phyloP scores from a whole-genome alignment of 164 flowering plant genomes.

The Amborella trichopoda region DNA sequence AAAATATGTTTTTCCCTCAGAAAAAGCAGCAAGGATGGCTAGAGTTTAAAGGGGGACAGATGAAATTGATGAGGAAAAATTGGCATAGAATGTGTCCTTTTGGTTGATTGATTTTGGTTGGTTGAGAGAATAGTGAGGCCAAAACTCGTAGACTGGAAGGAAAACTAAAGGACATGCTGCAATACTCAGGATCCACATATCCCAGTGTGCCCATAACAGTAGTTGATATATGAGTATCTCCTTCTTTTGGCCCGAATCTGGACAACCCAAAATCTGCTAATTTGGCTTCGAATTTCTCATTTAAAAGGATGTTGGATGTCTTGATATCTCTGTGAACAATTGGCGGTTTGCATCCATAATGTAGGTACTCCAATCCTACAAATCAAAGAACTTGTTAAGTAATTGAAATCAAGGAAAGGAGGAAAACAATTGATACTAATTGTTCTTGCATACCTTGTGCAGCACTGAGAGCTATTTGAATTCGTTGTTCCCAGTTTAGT shows the following conservation, averaged over 20 bases:
- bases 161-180: too few relatives aligned
- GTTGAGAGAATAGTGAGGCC: too few relatives aligned
- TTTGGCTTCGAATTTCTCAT: not conserved
- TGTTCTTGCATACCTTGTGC: not conserved
- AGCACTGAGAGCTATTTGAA: not conserved
- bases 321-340: not conserved
- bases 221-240: not conserved
- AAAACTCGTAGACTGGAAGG: too few relatives aligned
- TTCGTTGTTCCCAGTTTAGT: not conserved
- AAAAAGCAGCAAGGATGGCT: too few relatives aligned
- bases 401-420: not conserved
- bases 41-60: too few relatives aligned
- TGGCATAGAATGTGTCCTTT: too few relatives aligned
- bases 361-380: constrained; percentile 3
- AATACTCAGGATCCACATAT: constrained; percentile 6
- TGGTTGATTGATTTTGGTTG: too few relatives aligned
- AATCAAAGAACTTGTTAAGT: not conserved
- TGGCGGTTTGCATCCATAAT: too few relatives aligned
- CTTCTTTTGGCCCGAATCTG: not conserved
- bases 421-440: not conserved
- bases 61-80: too few relatives aligned
- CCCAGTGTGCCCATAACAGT: constrained; percentile 2
- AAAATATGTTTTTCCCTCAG: too few relatives aligned
- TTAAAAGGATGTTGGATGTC: not conserved
- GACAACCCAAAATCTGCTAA: not conserved